Evolutionary conservation across 805 yeast genomes (phyloP), one percentile per base, ranked within the genome.

Genomic region (Scheffersomyces spartinae): DNA sequence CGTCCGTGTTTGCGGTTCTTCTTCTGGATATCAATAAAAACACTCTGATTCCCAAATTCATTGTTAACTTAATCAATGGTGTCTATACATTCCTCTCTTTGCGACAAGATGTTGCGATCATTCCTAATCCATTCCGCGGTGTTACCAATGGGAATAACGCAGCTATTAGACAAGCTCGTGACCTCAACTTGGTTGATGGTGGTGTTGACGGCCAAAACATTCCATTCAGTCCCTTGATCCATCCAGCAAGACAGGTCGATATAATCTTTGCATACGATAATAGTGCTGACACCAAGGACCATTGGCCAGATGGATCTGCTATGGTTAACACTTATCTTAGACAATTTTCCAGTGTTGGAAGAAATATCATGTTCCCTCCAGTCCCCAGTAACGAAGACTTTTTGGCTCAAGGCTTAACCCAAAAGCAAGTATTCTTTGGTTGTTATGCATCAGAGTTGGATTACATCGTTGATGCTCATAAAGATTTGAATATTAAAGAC

Each of bases 121-220:
- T 17, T 7, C 52, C 52, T 5, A 46, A 45, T 25, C 52, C 50
- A 9, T 77, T 77, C 52, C 55, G 49, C 28, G 30, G 11, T 6
- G 6, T 13, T 9, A 19, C 7, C 7, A n/a, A 20, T 11, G 48
- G 40, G 3, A 20, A 42, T 6, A 42, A 54, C 9, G 43, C 49
- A 2, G 30, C 59, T 11, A 58, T 74, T 27, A 47, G 51, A 13
- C 31, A 50, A 3, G 46, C 63, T 24, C 57, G 57, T 4, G 47
- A 61, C 13, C 54, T 79, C 21, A 65, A 55, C 39, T 56, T 81
- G 31, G 83, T 71, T 16, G 93, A 81, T 43, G 93, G 93, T 21
- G 93, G 91, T 17, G 83, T 75, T 45, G 88, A 80, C 45, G 29
- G 62, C 6, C 84, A 78, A 47, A 78, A 78, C 40, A 59, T 81